A percentile compares a stretch with the other conserved stretches of the same genome.
Conservation (phyloP, 169 alveolate species). For the Cyclospora cayetanensis region DNA sequence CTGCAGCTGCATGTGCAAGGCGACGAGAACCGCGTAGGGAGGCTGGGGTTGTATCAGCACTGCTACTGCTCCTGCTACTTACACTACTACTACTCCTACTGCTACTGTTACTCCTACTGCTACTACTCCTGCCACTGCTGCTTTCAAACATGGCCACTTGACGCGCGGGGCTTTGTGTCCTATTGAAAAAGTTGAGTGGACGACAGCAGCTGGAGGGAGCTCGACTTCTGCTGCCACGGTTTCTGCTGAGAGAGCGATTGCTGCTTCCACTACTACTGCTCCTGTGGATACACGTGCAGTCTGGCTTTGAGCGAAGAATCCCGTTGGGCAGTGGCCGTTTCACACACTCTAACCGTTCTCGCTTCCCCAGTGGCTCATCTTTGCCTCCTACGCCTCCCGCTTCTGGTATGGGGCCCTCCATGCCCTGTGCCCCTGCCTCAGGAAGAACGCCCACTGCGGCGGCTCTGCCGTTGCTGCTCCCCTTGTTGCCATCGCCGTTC, state of each 20-base stretch:
- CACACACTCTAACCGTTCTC: not conserved
- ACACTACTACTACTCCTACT: not conserved
- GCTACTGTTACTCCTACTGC: not conserved
- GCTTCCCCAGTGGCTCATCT: not conserved
- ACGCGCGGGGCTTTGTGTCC: not conserved
- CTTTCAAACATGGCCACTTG: not conserved
- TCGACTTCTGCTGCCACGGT: not conserved
- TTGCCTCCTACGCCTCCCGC: not conserved
- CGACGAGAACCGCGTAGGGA: too few species aligned
- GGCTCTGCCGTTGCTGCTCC: not conserved
- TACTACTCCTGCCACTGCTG: constrained; percentile 22
- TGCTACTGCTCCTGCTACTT: not conserved
- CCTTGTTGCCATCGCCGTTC: not conserved
- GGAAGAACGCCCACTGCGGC: too few species aligned
- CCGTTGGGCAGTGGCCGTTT: not conserved
- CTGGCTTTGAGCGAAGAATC: too few species aligned
- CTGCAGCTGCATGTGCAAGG: too few species aligned
- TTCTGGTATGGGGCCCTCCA: not conserved
- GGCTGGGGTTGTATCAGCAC: too few species aligned
- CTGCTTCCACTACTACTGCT: not conserved
- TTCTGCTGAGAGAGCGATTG: not conserved
- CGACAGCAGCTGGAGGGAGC: not conserved
- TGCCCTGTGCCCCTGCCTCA: not conserved
- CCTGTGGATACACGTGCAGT: too few species aligned
- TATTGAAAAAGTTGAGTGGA: not conserved